These are phyloP conservation scores for Plenodomus tracheiphilus DNA, from an alignment of 2,329 filamentous ascomycete species.

Conservation along the genomic window DNA sequence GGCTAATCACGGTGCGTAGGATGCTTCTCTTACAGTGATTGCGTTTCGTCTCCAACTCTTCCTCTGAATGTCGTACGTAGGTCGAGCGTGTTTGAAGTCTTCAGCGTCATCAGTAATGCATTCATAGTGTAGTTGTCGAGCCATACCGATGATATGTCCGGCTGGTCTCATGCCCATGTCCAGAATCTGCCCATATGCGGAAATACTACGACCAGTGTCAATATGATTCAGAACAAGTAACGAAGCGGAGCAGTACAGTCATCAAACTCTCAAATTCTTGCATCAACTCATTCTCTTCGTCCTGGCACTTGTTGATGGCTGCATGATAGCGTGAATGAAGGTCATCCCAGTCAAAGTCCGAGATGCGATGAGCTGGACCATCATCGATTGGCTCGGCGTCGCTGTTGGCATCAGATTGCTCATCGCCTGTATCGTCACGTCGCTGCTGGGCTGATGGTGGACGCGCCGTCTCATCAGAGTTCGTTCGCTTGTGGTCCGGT, in stretches of 20 bases:
- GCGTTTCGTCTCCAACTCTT: slow-evolving; percentile 71
- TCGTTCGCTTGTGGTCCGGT: slow-evolving; percentile 12
- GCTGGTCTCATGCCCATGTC: slow-evolving; percentile 72
- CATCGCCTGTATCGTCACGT: slow-evolving; percentile 13
- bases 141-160: slow-evolving; percentile 73
- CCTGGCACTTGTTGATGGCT: slow-evolving; percentile 65
- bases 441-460: slow-evolving; percentile 30
- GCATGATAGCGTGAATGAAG: slow-evolving; percentile 71
- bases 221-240: not conserved
- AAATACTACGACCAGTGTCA: slow-evolving; percentile 67
- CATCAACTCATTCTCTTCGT: slow-evolving; percentile 66
- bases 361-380: slow-evolving; percentile 45
- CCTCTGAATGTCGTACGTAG: slow-evolving; percentile 75
- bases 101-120: not conserved
- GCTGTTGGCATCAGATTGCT: slow-evolving; percentile 6
- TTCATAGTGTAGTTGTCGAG: not conserved
- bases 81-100: slow-evolving; percentile 78
- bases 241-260: slow-evolving; percentile 27
- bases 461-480: slow-evolving; percentile 30
- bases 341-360: slow-evolving; percentile 74
- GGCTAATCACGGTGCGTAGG: too few species aligned
- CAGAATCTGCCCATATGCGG: slow-evolving; percentile 74
- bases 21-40: slow-evolving; percentile 70
- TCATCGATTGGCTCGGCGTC: slow-evolving; percentile 16
- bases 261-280: slow-evolving; percentile 64